Conservation (phyloP, 768 basidiomycete genomes). For the Panellus pusillus region DNA sequence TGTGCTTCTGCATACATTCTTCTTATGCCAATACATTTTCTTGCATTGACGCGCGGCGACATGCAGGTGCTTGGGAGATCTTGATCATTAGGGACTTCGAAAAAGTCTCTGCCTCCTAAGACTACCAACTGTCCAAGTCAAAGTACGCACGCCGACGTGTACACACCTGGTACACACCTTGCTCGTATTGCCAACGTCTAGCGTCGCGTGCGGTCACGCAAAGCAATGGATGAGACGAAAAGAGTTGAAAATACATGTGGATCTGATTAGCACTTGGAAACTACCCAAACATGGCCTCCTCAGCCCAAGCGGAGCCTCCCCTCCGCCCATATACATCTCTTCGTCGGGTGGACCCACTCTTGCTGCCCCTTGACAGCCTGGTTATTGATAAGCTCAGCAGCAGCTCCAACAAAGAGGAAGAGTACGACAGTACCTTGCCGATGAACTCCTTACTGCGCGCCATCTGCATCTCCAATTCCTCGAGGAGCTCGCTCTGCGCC, state of each 20-base stretch:
- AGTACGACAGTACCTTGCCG: constrained; percentile 51
- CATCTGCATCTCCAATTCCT: constrained; percentile 53
- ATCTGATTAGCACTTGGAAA: too few relatives aligned
- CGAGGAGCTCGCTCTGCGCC: constrained; percentile 49
- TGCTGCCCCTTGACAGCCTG: constrained; percentile 19
- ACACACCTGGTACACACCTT: constrained; percentile 74
- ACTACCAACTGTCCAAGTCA: constrained; percentile 99
- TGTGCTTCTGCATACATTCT: too few relatives aligned
- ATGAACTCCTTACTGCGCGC: constrained; percentile 71
- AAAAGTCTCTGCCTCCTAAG: constrained; percentile 80
- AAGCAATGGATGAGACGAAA: too few relatives aligned
- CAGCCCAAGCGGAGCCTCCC: background rate
- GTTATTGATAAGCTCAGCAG: constrained; percentile 7
- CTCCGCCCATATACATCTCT: background rate
- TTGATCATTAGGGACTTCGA: too few relatives aligned
- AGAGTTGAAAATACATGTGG: too few relatives aligned
- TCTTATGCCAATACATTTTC: too few relatives aligned
- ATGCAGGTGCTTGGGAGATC: too few relatives aligned
- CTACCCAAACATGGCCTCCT: constrained; percentile 8
- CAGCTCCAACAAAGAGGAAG: background rate
- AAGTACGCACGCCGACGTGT: constrained; percentile 74
- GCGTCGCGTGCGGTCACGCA: constrained; percentile 89
- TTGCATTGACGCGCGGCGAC: too few relatives aligned
- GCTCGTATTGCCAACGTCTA: constrained; percentile 79
- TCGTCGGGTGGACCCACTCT: constrained; percentile 1